Conservation (phyloP, 495 filamentous ascomycete genomes). For the Hypoxylon intermedium region DNA sequence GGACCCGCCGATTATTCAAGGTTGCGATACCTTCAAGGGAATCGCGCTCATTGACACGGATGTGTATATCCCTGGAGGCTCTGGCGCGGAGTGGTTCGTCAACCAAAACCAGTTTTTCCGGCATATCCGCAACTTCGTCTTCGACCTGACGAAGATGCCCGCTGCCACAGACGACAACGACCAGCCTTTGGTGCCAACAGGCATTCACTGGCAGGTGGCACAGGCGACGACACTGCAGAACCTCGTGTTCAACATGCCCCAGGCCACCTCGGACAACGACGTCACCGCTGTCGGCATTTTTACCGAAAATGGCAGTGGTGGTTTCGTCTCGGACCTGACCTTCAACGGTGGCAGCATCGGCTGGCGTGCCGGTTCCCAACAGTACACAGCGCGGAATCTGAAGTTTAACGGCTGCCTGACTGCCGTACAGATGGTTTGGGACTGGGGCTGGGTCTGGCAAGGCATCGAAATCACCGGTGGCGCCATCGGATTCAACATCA, state of each 20-base stretch:
- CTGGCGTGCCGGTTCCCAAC: conserved; percentile 24
- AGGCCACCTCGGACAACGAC: not conserved
- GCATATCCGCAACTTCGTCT: conserved; percentile 52
- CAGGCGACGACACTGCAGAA: conserved; percentile 55
- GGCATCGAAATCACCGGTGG: conserved; percentile 25
- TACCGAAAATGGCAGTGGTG: conserved; percentile 54
- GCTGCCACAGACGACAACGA: conserved; percentile 1
- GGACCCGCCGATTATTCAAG: conserved; percentile 46
- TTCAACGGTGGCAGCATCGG: conserved; percentile 4
- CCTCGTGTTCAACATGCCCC: conserved; percentile 47
- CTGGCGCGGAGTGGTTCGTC: conserved; percentile 38
- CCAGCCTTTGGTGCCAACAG: conserved; percentile 33
- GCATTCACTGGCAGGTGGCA: conserved; percentile 55
- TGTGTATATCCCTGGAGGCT: conserved; percentile 46
- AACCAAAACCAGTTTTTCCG: conserved; percentile 52
- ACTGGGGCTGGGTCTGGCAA: conserved; percentile 40
- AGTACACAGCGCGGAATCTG: conserved; percentile 33
- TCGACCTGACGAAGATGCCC: conserved; percentile 44
- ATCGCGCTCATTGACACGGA: conserved; percentile 45
- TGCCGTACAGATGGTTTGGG: conserved; percentile 62
- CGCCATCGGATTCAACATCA: conserved; percentile 36
- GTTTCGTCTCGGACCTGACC: conserved; percentile 23
- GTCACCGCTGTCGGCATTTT: conserved; percentile 44
- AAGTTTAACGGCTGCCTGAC: conserved; percentile 7
- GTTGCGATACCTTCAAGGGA: conserved; percentile 42